Base-by-base conservation (phyloP, 2,329 filamentous ascomycete genomes). In the Epichloe sp. region DNA sequence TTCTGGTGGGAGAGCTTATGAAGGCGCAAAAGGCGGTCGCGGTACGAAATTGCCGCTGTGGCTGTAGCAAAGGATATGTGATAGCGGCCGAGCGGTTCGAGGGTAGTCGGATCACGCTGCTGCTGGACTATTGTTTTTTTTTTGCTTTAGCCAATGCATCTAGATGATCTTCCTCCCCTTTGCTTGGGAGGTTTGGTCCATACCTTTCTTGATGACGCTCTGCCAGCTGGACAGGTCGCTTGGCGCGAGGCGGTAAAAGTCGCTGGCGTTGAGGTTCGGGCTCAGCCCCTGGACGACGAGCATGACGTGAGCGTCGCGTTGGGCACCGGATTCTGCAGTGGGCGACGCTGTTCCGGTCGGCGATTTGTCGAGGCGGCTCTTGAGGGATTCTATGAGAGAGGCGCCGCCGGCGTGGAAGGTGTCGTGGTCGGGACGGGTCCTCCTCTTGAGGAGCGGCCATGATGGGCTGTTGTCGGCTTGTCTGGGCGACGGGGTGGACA, bases 141-240 rank as follows among this genome's bases (percentile, higher is more conserved):
- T 5, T 5, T 7, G 7, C 8, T 10, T 42, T 23, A 21, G 40
- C 17, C 40, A 11, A 11, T 42, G n/a, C 8, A 21, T 41, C 5
- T 23, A 12, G 5, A 43, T 43, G 2, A 23, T 23, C 23, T 23
- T 17, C 2, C 4, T 23, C 5, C 4, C 17, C 8, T 42, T 19
- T 21, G 12, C 36, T 38, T 11, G 10, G 3, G 36, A 14, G 36
- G 36, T n/a, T 21, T 3, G 19, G 2, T 21, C n/a, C 2, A 23
- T 64, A 77, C 77, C 71, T 65, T 80, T 78, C 40, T 72, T 67
- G 52, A 88, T 80, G 31, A 79, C 79, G 51, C 72, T 74, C 10
- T 77, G 72, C 85, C 86, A 89, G 41, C 76, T 76, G 54, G 84
- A 79, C 36, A 90, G 76, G 57, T 86, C 79, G 58, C 75, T 77